Evolutionary conservation across 768 basidiomycete genomes (phyloP), one percentile per base, ranked within the genome.

Genomic region (Clitopilus passeckerianus): DNA sequence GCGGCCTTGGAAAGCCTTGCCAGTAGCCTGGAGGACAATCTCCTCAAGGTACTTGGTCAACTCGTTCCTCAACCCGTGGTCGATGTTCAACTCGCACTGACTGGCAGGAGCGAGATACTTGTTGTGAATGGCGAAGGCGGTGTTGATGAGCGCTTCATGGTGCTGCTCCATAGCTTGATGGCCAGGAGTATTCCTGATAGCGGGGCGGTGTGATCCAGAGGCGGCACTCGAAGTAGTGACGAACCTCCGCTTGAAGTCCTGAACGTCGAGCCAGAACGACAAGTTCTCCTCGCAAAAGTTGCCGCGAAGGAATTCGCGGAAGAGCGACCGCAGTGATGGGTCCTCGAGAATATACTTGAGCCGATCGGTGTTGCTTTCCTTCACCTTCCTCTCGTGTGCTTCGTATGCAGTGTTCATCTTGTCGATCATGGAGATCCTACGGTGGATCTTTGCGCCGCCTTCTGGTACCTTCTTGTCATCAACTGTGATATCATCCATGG

Each of bases 251-350:
- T 94, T 95, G 78, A 99, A 97, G 70, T 99, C 97, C 70, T 93
- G 85, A 2, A 98, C 95, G 68, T 99, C 97, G 58, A 98, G 72
- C 91, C 94, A 99, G 76, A 98, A 99, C 53, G 90, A 89, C 64
- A 99, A 76, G 71, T 99, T 99, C 79, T 99, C 97, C 70, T 99
- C 97, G 75, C 93, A 98, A 71, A 97, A 98, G 72, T 98, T 98
- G 58, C 86, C 81, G 33, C 93, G 85, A 57, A 99, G 74, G 78
- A 95, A 96, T 63, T 98, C 97, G 60, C 97, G 87, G 83, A 99
- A 99, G 54, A 98, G 77, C 2, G 86, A 83, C 14, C 97, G 86
- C 35, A 95, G 77, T 30, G 89, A 87, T 0, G 95, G 91, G 62
- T 98, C 94, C 62, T 96, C 95, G 22, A 99, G 83, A 63, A 99